Evolutionary conservation across 768 basidiomycete genomes (phyloP).

Genomic region (Hygrocybe coccinea): DNA sequence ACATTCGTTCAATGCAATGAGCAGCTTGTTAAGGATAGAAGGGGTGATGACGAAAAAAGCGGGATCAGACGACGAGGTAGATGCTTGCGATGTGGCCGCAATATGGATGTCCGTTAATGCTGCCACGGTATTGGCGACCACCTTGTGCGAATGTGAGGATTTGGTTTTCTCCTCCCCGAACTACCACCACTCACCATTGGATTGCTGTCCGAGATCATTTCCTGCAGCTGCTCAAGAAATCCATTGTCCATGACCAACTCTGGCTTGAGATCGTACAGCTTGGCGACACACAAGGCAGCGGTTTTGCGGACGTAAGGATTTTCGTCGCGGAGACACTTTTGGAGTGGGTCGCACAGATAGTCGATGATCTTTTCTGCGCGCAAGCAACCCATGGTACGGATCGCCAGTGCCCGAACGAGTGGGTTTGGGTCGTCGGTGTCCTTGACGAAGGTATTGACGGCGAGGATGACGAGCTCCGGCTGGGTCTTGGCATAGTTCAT

Average conservation of each 20-base stretch:
- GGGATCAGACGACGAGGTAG: conserved; percentile 51
- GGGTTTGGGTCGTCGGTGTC: conserved; percentile 97
- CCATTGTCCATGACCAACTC: conserved; percentile 93
- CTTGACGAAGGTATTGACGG: conserved; percentile 98
- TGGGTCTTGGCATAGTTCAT: conserved; percentile 99
- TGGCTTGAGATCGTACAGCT: conserved; percentile 95
- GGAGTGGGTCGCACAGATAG: conserved; percentile 93
- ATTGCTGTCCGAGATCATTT: conserved; percentile 93
- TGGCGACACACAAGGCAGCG: conserved; percentile 93
- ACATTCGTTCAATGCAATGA: conserved; percentile 95
- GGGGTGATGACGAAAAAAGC: conserved; percentile 81
- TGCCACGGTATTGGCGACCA: conserved; percentile 94
- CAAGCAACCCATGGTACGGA: conserved; percentile 95
- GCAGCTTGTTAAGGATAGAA: conserved; percentile 76
- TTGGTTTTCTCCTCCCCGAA: background rate
- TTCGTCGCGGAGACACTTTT: conserved; percentile 88
- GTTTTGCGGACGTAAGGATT: conserved; percentile 99
- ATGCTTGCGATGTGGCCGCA: conserved; percentile 56
- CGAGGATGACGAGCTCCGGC: conserved; percentile 96
- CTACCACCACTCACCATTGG: conserved; percentile 91
- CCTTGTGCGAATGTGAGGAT: conserved; percentile 44
- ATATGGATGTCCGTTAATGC: conserved; percentile 90
- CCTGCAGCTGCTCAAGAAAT: conserved; percentile 81
- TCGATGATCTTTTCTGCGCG: conserved; percentile 99
- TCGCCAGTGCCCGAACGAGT: conserved; percentile 91